Evolutionary conservation across 768 basidiomycete species (phyloP).

Genomic region (Amanita rubescens): DNA sequence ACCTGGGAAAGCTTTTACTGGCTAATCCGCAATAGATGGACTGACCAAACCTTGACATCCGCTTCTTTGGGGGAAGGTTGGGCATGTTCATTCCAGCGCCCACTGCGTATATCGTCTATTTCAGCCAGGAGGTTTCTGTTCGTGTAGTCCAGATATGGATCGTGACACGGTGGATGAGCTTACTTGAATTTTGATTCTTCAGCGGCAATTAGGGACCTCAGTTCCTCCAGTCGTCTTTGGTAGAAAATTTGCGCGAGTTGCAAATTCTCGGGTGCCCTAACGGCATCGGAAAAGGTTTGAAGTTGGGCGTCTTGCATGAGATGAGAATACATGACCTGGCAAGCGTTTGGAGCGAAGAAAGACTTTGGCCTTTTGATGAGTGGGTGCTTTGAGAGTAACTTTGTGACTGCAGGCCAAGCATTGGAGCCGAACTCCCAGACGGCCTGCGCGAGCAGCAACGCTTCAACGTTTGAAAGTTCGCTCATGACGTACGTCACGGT

Average conservation of each 20-base stretch:
- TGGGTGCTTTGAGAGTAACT: constrained; percentile 63
- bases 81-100: constrained; percentile 54
- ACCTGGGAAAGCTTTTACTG: not conserved
- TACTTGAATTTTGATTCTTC: constrained; percentile 82
- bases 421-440: constrained; percentile 74
- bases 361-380: constrained; percentile 53
- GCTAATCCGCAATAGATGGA: not conserved
- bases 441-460: constrained; percentile 79
- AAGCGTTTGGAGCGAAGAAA: constrained; percentile 55
- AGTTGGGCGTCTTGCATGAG: constrained; percentile 65
- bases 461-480: constrained; percentile 42
- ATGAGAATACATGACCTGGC: constrained; percentile 55
- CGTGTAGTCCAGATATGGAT: not conserved
- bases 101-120: constrained; percentile 69
- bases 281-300: constrained; percentile 54
- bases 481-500: constrained; percentile 18
- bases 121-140: constrained; percentile 59
- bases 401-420: constrained; percentile 62
- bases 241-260: constrained; percentile 74
- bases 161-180: constrained; percentile 10
- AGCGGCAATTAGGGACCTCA: constrained; percentile 58
- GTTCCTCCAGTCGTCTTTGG: constrained; percentile 57
- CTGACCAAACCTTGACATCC: not conserved
- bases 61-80: not conserved
- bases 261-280: constrained; percentile 44